Evolutionary conservation across 2,329 filamentous ascomycete genomes (phyloP).

Genomic region (Cladosporium sp.): DNA sequence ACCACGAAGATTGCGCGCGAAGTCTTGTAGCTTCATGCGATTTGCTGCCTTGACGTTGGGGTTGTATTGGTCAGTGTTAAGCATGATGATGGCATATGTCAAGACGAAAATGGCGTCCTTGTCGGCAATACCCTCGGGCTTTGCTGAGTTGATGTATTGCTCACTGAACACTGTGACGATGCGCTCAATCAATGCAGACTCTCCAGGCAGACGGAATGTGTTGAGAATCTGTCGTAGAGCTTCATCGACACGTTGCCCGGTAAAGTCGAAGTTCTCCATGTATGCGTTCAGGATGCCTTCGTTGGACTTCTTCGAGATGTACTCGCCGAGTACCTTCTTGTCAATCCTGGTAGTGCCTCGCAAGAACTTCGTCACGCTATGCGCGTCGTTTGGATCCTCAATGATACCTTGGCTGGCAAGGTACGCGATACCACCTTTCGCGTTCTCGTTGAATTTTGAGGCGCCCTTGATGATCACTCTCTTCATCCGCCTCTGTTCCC

Average conservation of each 20-base stretch:
- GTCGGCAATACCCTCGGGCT: constrained; percentile 71
- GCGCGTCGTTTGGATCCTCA: constrained; percentile 64
- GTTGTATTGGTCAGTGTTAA: constrained; percentile 96
- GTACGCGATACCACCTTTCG: constrained; percentile 82
- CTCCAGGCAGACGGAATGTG: constrained; percentile 87
- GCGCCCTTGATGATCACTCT: constrained; percentile 84
- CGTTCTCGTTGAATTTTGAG: constrained; percentile 90
- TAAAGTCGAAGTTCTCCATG: constrained; percentile 82
- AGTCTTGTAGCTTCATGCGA: constrained; percentile 80
- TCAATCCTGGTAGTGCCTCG: constrained; percentile 83
- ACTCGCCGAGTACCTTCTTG: constrained; percentile 88
- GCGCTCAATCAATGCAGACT: constrained; percentile 86
- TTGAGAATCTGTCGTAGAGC: constrained; percentile 82
- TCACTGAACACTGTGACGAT: constrained; percentile 85
- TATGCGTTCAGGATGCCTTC: constrained; percentile 81
- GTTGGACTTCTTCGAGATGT: constrained; percentile 84
- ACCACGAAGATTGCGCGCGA: constrained; percentile 82
- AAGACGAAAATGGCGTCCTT: constrained; percentile 86
- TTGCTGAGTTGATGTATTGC: constrained; percentile 68
- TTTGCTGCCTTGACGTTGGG: constrained; percentile 74
- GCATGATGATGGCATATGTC: constrained; percentile 93
- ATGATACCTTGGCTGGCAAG: constrained; percentile 84
- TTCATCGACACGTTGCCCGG: constrained; percentile 81
- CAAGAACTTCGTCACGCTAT: constrained; percentile 78
- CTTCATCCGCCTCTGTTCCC: constrained; percentile 72